Evolutionary conservation across 2,329 filamentous ascomycete genomes (phyloP).

Genomic region (Verticillium albo-atrum): DNA sequence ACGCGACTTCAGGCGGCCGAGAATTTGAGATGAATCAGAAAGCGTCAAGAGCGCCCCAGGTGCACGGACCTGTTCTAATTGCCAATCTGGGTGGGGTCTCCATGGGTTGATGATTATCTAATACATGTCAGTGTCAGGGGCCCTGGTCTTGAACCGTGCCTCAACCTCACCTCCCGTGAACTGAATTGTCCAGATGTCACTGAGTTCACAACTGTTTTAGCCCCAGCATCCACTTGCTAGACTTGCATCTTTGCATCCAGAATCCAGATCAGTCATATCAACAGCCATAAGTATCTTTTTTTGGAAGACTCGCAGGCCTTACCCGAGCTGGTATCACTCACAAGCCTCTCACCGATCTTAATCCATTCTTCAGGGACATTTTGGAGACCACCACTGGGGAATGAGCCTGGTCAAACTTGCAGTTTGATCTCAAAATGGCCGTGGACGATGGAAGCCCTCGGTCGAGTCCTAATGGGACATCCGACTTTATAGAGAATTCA

Average conservation of each 20-base stretch:
- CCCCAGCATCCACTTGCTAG: not conserved
- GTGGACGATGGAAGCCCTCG: not conserved
- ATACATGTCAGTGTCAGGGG: too few relatives aligned
- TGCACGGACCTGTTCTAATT: not conserved
- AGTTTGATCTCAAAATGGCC: not conserved
- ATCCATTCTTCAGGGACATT: not conserved
- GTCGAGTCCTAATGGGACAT: slow-evolving; percentile 17
- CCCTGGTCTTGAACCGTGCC: too few relatives aligned
- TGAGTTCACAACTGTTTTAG: too few relatives aligned
- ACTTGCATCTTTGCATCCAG: not conserved
- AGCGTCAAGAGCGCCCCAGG: not conserved
- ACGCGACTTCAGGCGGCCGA: not conserved
- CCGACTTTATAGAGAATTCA: slow-evolving; percentile 52
- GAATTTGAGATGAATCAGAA: not conserved
- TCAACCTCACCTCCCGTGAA: too few relatives aligned
- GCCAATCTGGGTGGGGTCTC: not conserved
- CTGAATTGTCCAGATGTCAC: too few relatives aligned
- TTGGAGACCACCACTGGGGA: not conserved
- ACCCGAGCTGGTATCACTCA: not conserved
- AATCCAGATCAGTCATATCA: not conserved
- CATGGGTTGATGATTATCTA: too few relatives aligned
- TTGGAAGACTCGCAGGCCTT: not conserved
- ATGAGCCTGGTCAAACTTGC: not conserved
- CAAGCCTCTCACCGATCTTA: not conserved
- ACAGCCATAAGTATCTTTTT: not conserved